phyloP scores from a whole-genome alignment of 2,329 filamentous ascomycete species.

The Dactylellina drechsleri region DNA sequence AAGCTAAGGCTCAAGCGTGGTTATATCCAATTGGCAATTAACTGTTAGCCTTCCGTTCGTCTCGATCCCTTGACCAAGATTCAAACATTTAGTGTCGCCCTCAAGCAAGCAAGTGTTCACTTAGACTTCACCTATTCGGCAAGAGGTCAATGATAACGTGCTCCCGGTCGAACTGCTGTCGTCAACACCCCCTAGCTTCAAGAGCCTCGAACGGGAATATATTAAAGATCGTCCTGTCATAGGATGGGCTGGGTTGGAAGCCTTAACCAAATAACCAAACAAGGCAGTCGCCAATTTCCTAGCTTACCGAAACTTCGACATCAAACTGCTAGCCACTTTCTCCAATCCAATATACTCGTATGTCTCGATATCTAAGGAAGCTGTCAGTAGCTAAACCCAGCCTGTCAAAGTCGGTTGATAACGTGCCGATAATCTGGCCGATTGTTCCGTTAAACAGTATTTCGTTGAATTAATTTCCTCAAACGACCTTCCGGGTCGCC shows the following conservation, averaged over 20 bases:
- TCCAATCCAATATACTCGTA: background rate
- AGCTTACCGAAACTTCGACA: slow-evolving; percentile 40
- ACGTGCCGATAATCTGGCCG: slow-evolving; percentile 26
- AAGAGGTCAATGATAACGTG: slow-evolving; percentile 37
- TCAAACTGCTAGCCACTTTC: slow-evolving; percentile 23
- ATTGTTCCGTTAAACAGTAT: background rate
- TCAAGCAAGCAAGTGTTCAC: no score
- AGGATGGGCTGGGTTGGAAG: slow-evolving; percentile 24
- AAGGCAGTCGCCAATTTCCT: slow-evolving; percentile 36
- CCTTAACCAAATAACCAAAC: slow-evolving; percentile 36
- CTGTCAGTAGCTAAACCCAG: slow-evolving; percentile 3
- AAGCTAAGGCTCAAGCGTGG: no score
- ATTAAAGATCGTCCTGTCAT: slow-evolving; percentile 48
- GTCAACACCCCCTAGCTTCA: slow-evolving; percentile 38
- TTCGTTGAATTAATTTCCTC: background rate
- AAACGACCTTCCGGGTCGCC: no score
- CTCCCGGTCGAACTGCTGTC: slow-evolving; percentile 33
- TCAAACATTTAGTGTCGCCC: no score
- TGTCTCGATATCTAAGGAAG: slow-evolving; percentile 45
- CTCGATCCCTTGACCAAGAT: no score
- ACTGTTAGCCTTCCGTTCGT: no score
- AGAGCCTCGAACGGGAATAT: slow-evolving; percentile 38
- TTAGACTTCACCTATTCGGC: background rate
- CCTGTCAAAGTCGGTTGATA: background rate
- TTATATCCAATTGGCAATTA: no score